phyloP scores from a whole-genome alignment of 805 yeast genomes.

The Ogataea thermomethanolica region DNA sequence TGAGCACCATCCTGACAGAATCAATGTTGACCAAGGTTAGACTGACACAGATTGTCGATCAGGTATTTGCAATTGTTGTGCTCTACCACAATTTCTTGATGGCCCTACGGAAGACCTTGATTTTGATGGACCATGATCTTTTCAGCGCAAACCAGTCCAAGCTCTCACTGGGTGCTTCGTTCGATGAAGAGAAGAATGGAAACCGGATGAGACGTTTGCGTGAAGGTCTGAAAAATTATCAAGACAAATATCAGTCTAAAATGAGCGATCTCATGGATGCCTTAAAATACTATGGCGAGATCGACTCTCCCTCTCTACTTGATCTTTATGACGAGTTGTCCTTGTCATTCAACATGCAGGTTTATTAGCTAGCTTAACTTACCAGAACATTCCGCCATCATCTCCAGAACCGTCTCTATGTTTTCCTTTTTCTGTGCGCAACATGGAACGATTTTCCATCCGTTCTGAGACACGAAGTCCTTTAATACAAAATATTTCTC shows the following conservation, averaged over 20 bases:
- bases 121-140: conserved; percentile 46
- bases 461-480: conserved; percentile 37
- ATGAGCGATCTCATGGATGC: conserved; percentile 45
- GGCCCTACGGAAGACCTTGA: conserved; percentile 53
- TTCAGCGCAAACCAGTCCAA: conserved; percentile 38
- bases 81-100: conserved; percentile 46
- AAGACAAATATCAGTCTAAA: conserved; percentile 42
- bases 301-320: conserved; percentile 45
- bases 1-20: conserved; percentile 62
- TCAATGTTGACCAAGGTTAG: conserved; percentile 61
- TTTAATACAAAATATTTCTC: conserved; percentile 46
- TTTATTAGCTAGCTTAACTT: conserved; percentile 17
- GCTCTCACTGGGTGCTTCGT: conserved; percentile 34
- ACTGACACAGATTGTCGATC: conserved; percentile 44
- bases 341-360: conserved; percentile 12
- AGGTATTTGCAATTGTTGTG: conserved; percentile 44
- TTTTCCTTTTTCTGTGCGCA: conserved; percentile 77
- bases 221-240: conserved; percentile 40
- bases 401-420: conserved; percentile 60
- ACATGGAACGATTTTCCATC: conserved; percentile 78
- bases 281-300: conserved; percentile 45
- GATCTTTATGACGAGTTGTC: conserved; percentile 43
- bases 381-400: conserved; percentile 65
- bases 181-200: conserved; percentile 38
- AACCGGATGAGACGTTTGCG: conserved; percentile 41